These are phyloP conservation scores for Dactylellina sp. DNA, from an alignment of 2,329 filamentous ascomycete species.

Conservation along the genomic window DNA sequence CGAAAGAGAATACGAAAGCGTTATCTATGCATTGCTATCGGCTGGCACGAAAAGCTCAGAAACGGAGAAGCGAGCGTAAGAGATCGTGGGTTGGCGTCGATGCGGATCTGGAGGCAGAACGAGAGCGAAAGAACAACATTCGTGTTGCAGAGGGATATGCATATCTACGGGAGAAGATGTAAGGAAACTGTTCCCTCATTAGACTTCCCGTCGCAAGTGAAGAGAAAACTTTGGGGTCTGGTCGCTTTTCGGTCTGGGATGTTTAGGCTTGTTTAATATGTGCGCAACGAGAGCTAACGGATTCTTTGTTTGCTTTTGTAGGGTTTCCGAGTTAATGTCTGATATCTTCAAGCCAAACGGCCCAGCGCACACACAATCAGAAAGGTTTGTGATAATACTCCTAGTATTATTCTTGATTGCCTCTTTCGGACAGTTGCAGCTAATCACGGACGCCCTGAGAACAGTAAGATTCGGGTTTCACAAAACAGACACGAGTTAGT, in stretches of 20 bases:
- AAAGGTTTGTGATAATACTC: conserved; percentile 68
- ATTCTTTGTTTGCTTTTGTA: conserved; percentile 58
- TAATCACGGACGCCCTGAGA: conserved; percentile 46
- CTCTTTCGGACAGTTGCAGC: conserved; percentile 20
- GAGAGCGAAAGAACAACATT: conserved; percentile 57
- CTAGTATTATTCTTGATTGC: conserved; percentile 34
- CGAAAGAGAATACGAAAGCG: conserved; percentile 77
- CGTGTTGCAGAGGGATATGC: conserved; percentile 76
- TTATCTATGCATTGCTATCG: conserved; percentile 86
- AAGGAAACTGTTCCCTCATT: conserved; percentile 57
- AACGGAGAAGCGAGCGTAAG: conserved; percentile 80
- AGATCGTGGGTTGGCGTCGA: conserved; percentile 89
- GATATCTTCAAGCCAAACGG: conserved; percentile 82
- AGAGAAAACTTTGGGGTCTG: conserved; percentile 20
- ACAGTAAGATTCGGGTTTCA: conserved; percentile 75
- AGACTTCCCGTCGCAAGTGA: conserved; percentile 48
- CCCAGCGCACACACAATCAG: conserved; percentile 72
- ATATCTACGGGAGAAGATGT: conserved; percentile 90
- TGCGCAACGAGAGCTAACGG: conserved; percentile 39
- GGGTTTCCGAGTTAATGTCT: conserved; percentile 86
- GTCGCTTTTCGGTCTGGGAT: conserved; percentile 28
- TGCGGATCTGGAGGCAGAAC: conserved; percentile 68
- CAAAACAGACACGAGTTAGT: conserved; percentile 75
- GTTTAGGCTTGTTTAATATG: conserved; percentile 35
- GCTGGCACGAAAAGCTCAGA: conserved; percentile 75